Evolutionary conservation across 345 rosid species (phyloP).

Genomic region (Erysimum cheiranthoides): DNA sequence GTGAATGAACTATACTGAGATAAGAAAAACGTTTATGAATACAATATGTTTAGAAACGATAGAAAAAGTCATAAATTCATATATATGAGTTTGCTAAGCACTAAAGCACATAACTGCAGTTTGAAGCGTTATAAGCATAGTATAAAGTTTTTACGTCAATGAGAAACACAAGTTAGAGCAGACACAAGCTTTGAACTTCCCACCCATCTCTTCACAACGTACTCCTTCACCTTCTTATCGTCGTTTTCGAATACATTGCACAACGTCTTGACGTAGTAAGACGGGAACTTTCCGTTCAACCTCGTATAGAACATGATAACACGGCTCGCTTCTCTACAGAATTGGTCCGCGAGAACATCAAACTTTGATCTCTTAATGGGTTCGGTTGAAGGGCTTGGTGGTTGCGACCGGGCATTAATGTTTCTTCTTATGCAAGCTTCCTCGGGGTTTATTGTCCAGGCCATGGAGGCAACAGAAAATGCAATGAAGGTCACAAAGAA

Average conservation of each 20-base stretch:
- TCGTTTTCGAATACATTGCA: constrained; percentile 34
- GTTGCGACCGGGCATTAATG: not conserved
- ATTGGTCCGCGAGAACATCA: not conserved
- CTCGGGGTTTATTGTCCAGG: not conserved
- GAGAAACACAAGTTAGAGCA: constrained; percentile 28
- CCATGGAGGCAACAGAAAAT: constrained; percentile 23
- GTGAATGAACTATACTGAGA: too few relatives aligned
- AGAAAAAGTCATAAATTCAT: too few relatives aligned
- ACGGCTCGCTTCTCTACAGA: not conserved
- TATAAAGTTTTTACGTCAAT: not conserved
- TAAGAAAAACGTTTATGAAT: too few relatives aligned
- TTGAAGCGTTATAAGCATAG: too few relatives aligned
- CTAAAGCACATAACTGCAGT: too few relatives aligned
- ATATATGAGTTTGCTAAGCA: too few relatives aligned
- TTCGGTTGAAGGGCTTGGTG: constrained; percentile 13
- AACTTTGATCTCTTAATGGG: not conserved
- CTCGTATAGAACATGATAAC: constrained; percentile 21
- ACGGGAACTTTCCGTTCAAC: constrained; percentile 1
- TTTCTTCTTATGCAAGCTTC: constrained; percentile 36
- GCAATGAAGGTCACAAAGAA: constrained; percentile 7
- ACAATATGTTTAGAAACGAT: too few relatives aligned
- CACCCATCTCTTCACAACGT: constrained; percentile 24
- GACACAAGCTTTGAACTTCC: not conserved
- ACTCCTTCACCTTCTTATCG: constrained; percentile 20
- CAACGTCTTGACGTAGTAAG: constrained; percentile 27